Evolutionary conservation across 768 basidiomycete genomes (phyloP), one percentile per base, ranked within the genome.

Genomic region (Candolleomyces eurysporus): DNA sequence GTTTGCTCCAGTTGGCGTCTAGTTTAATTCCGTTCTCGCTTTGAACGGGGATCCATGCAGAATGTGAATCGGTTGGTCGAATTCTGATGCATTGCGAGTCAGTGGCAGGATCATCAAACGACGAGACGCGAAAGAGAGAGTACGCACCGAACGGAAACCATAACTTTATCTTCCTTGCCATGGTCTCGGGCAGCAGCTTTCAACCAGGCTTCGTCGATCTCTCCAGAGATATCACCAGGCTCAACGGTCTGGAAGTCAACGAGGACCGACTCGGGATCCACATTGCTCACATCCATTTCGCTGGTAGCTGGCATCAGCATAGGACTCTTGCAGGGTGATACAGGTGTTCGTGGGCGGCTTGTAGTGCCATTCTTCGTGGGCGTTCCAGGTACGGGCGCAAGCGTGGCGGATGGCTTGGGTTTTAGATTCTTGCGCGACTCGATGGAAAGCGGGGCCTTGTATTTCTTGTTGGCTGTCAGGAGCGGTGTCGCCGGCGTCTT

Each of bases 151-250:
- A 94, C 81, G 26, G 92, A 92, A 21, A 94, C 92, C 72, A 94
- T 86, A 49, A 93, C 92, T 71, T 94, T 93, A 71, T 93, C 91
- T 58, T 91, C 84, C 56, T 83, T 85, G n/a, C 88, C 87, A 62
- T 87, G 83, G 55, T 86, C 80, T 14, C 71, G 71, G 1, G 74
- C 71, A 1, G 71, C 68, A n/a, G 72, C 73, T 58, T 75, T 64
- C 16, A 86, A 67, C 76, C 80, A 77, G 17, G 78, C 77, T 58
- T 87, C 85, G 58, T 91, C 91, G 2, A 91, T 77, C 57, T 89
- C 89, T 0, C 73, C 88, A 10, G 86, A 90, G 8, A 91, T 66
- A 68, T 93, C 91, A 0, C 81, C 76, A 5, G 81, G 77, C 46
- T 91, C 91, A 2, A 94, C 83, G 1, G 77, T 90, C 69, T 89